Percentiles rank a stretch among this genome's conserved stretches.
These are phyloP conservation scores for Hypoxylon rickii DNA, from an alignment of 495 filamentous ascomycete species.

Conservation along the genomic window DNA sequence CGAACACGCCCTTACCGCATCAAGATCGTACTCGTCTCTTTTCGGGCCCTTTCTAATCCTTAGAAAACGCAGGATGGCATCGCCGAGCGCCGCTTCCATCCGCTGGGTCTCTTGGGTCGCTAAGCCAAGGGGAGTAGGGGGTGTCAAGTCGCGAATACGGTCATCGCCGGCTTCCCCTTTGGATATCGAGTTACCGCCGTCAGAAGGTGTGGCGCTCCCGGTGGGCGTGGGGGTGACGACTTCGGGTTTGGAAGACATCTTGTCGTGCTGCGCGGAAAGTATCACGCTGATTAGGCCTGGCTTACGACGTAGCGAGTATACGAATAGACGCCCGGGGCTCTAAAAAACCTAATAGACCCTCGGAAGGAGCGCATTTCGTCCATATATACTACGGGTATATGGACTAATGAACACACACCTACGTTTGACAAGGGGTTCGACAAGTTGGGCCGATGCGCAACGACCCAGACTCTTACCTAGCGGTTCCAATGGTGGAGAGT, in stretches of 20 bases:
- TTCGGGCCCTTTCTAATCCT: constrained; percentile 36
- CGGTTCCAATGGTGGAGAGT: no score
- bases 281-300: constrained; percentile 2
- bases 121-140: constrained; percentile 16
- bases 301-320: constrained; percentile 1
- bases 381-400: no score
- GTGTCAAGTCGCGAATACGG: not conserved
- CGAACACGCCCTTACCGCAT: constrained; percentile 32
- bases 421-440: no score
- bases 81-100: constrained; percentile 26
- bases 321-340: not conserved
- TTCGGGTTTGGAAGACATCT: constrained; percentile 29
- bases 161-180: constrained; percentile 14
- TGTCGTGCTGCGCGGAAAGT: constrained; percentile 1
- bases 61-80: constrained; percentile 31
- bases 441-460: no score
- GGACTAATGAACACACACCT: no score
- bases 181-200: constrained; percentile 7
- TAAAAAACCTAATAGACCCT: no score
- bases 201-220: constrained; percentile 19
- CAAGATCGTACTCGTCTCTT: constrained; percentile 24
- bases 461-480: no score
- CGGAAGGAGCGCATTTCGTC: no score
- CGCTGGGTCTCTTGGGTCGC: constrained; percentile 23
- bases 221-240: not conserved